These are phyloP conservation scores for Sapria himalayana DNA, from an alignment of 345 rosid genomes.

Conservation along the genomic window DNA sequence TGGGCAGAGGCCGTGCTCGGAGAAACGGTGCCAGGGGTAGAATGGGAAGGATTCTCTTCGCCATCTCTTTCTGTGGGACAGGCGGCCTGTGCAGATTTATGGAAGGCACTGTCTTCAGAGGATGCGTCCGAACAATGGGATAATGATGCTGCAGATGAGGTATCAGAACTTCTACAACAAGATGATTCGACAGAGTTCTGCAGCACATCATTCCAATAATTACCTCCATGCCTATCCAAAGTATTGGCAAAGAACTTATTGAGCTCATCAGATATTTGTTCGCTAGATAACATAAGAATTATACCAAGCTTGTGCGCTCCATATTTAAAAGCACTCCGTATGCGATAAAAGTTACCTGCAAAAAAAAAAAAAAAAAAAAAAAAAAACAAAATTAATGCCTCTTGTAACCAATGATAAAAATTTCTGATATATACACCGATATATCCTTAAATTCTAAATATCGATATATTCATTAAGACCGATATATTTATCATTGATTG, in stretches of 20 bases:
- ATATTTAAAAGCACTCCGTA: slow-evolving; percentile 18
- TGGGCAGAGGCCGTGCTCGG: no score
- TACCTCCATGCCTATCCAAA: slow-evolving; percentile 14
- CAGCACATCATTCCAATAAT: slow-evolving; percentile 5
- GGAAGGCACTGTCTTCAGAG: slow-evolving; percentile 4
- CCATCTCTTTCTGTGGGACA: no score
- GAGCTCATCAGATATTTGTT: slow-evolving; percentile 13
- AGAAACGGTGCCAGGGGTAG: no score
- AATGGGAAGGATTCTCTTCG: no score
- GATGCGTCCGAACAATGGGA: slow-evolving; percentile 5
- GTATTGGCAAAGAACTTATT: slow-evolving; percentile 14
- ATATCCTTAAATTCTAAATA: no score
- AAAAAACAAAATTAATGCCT: no score
- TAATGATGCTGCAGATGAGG: slow-evolving; percentile 3
- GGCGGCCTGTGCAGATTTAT: not conserved
- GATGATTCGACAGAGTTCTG: slow-evolving; percentile 1
- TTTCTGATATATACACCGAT: no score
- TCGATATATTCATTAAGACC: no score
- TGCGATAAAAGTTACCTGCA: slow-evolving; percentile 15
- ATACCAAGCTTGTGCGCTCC: slow-evolving; percentile 18
- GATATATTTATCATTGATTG: no score
- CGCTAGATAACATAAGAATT: slow-evolving; percentile 13
- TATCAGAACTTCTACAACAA: slow-evolving; percentile 3
- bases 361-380: no score
- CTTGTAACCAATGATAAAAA: no score